Evolutionary conservation across 78 protist genomes (phyloP).

Genomic region (Dictyostelium brefeldianum): DNA sequence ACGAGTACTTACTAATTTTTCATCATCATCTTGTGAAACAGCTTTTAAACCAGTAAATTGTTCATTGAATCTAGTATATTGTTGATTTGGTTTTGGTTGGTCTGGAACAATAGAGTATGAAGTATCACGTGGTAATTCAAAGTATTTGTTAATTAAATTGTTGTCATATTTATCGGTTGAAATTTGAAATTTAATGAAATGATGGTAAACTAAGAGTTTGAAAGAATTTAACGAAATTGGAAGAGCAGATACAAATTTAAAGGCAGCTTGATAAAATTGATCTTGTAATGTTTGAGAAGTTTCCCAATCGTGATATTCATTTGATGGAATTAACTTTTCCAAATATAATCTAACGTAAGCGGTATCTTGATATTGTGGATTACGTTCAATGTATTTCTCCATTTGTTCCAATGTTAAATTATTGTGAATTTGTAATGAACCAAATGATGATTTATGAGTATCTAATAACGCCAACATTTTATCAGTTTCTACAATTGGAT

Average conservation of each 20-base stretch:
- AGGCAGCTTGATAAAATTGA: not conserved
- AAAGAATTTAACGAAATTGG: slow-evolving; percentile 5
- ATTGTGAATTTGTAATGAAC: not conserved
- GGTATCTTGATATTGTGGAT: slow-evolving; percentile 16
- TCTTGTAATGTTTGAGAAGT: not conserved
- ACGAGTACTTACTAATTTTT: slow-evolving; percentile 48
- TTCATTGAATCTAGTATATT: not conserved
- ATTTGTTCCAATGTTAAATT: slow-evolving; percentile 59
- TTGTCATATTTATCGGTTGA: not conserved
- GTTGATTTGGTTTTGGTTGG: not conserved
- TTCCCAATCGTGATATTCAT: slow-evolving; percentile 46
- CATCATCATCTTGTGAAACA: slow-evolving; percentile 38
- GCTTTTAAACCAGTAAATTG: not conserved
- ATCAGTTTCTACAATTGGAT: slow-evolving; percentile 27
- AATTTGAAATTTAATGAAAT: slow-evolving; percentile 24
- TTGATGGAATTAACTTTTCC: slow-evolving; percentile 17
- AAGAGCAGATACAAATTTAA: slow-evolving; percentile 24
- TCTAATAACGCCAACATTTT: not conserved
- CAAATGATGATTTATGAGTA: not conserved
- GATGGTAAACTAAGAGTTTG: slow-evolving; percentile 24
- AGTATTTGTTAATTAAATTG: slow-evolving; percentile 14
- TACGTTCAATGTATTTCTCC: not conserved
- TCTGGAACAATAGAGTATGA: not conserved
- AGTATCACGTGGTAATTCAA: slow-evolving; percentile 46
- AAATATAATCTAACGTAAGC: slow-evolving; percentile 1